Base-by-base conservation (phyloP, 495 filamentous ascomycete genomes). In the Amorphotheca resinae region DNA sequence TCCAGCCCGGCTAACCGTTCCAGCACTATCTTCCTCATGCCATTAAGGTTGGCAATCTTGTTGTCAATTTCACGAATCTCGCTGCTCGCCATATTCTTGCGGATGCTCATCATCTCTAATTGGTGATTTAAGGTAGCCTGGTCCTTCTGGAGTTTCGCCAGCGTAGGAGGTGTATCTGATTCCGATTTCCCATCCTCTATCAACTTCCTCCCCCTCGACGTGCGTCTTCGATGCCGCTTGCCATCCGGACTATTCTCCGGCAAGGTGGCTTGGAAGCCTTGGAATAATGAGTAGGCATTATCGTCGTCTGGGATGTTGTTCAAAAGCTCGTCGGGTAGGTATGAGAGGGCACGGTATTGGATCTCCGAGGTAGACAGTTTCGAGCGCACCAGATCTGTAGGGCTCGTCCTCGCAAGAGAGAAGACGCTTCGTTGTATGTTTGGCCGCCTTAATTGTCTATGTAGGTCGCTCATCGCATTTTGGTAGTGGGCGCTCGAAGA, bases 31-130 rank as follows among this genome's bases (percentile, higher is more conserved):
- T 81, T 81, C 51, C 91, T 82, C 85, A 95, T 96, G 41, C 76
- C 84, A 51, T 87, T 81, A 41, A 96, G 66, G 59, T 96, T 99
- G 23, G 87, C 73, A 30, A 99, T 86, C 62, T 96, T 99, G 62
- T 80, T 87, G 58, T 99, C 91, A 38, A 99, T 93, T 57, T 99
- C 91, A 32, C 77, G 77, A 36, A 99, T 96, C 60, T 99, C 91
- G 44, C 84, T 76, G 53, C 86, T 89, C 56, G 87, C 87, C 91
- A 99, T 94, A 49, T 94, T 95, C 59, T 96, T 99, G 41, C 93
- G 76, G 31, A 99, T 73, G 9, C 79, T 69, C 64, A 95, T 80
- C 79, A 93, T 85, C 54, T 96, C 88, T 40, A 99, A 60, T 35
- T 84, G 74, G 53, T 87, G 84, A 58, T 75, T 79, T 59, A 95